Conservation (phyloP, 352 stramenopile species). For the Pythium brachiatum region DNA sequence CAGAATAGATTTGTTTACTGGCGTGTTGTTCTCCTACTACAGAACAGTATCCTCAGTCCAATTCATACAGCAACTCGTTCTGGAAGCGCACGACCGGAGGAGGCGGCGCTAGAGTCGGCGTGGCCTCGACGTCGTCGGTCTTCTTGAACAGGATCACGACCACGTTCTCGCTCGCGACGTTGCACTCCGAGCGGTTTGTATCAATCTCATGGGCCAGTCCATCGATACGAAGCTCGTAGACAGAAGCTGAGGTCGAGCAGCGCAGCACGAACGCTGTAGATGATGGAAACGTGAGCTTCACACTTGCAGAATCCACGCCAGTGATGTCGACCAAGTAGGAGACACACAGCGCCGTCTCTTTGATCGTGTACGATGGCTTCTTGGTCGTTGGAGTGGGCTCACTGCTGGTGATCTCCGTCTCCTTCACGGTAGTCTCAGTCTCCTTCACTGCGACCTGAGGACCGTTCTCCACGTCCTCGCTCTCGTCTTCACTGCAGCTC, state of each 20-base stretch:
- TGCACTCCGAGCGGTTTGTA: constrained; percentile 29
- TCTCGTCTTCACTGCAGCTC: constrained; percentile 47
- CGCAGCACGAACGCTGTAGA: constrained; percentile 30
- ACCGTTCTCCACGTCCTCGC: constrained; percentile 10
- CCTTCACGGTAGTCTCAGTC: no score
- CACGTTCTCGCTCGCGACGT: constrained; percentile 74
- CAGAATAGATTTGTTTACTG: constrained; percentile 37
- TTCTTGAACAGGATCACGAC: constrained; percentile 61
- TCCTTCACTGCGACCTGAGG: no score
- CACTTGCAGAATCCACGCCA: constrained; percentile 33
- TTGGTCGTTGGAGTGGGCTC: neutral
- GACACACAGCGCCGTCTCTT: constrained; percentile 41
- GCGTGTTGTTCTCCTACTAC: no score
- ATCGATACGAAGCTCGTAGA: constrained; percentile 37
- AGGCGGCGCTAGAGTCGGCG: constrained; percentile 3
- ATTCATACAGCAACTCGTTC: constrained; percentile 71
- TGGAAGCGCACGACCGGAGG: constrained; percentile 45
- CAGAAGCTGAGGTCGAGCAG: constrained; percentile 21
- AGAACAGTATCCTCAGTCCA: constrained; percentile 37
- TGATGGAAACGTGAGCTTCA: constrained; percentile 41
- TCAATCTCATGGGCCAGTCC: constrained; percentile 35
- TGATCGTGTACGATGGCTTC: constrained; percentile 36
- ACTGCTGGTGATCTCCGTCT: no score
- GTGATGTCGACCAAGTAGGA: constrained; percentile 52
- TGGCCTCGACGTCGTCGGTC: neutral